Evolutionary conservation across 805 yeast species (phyloP).

Genomic region (Saturnispora galanensis): DNA sequence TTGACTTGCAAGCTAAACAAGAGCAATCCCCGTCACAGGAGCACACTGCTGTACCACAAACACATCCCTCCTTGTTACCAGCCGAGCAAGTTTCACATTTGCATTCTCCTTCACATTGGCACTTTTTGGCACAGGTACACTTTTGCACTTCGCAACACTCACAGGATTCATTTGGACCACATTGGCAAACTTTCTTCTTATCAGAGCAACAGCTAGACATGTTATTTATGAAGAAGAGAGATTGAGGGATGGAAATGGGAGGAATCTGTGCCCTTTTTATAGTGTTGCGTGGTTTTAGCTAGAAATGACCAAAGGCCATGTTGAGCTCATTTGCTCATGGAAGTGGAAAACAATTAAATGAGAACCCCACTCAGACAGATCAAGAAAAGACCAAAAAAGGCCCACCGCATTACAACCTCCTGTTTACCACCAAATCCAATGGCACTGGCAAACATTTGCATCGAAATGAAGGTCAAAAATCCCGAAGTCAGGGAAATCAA

Average conservation of each 20-base stretch:
- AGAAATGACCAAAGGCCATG: not conserved
- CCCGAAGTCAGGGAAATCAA: conserved; percentile 74
- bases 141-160: not conserved
- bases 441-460: conserved; percentile 81
- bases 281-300: conserved; percentile 3
- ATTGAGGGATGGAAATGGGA: not conserved
- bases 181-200: not conserved
- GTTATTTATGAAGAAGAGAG: not conserved
- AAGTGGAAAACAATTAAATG: not conserved
- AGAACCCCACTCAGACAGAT: conserved; percentile 38
- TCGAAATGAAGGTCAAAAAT: conserved; percentile 67
- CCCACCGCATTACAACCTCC: conserved; percentile 47
- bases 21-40: conserved; percentile 7
- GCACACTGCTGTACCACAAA: conserved; percentile 9
- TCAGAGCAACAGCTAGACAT: conserved; percentile 2
- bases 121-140: conserved; percentile 11
- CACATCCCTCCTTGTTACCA: conserved; percentile 7
- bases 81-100: conserved; percentile 8
- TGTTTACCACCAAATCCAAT: conserved; percentile 70
- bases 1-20: conserved; percentile 6
- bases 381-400: conserved; percentile 46
- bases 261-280: not conserved
- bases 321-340: not conserved
- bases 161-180: not conserved
- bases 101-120: conserved; percentile 10